A percentile compares a stretch with the other conserved stretches of the same genome.
Evolutionary conservation across 139 green algal species (phyloP).

Genomic region (Penium margaritaceum): DNA sequence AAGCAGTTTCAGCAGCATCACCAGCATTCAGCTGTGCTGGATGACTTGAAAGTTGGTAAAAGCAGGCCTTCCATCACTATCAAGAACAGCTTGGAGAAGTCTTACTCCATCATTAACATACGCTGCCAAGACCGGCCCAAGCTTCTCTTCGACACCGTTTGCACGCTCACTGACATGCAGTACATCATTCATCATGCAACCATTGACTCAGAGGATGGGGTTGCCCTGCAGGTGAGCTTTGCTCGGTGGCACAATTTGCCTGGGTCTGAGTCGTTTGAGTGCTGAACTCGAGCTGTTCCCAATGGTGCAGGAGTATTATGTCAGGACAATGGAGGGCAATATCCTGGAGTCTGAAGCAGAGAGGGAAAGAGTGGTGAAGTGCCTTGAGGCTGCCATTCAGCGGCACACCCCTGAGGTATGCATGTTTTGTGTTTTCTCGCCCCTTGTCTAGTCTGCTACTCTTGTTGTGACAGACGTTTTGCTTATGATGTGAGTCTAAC

Average conservation of each 20-base stretch:
- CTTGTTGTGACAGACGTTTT: background rate
- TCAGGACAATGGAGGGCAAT: conserved; percentile 32
- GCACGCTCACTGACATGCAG: conserved; percentile 83
- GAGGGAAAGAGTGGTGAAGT: conserved; percentile 28
- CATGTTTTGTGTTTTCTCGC: background rate
- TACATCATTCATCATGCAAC: conserved; percentile 90
- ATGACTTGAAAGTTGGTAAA: too few species aligned
- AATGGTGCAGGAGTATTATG: conserved; percentile 27
- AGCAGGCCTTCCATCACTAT: conserved; percentile 7
- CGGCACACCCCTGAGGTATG: conserved; percentile 20
- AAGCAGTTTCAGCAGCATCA: background rate
- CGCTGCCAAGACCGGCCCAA: conserved; percentile 82
- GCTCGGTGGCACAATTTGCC: background rate
- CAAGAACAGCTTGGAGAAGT: conserved; percentile 9
- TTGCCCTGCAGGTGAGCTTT: conserved; percentile 41
- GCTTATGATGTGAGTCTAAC: background rate
- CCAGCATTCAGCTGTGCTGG: background rate
- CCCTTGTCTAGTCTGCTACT: background rate
- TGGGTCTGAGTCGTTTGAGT: background rate
- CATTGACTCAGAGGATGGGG: conserved; percentile 61
- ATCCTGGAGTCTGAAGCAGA: conserved; percentile 36
- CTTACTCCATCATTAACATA: conserved; percentile 62
- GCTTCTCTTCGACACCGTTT: conserved; percentile 81
- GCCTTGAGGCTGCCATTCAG: conserved; percentile 37
- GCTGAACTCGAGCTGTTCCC: background rate